Percentiles rank a stretch among this genome's conserved stretches.
Evolutionary conservation across 2,329 filamentous ascomycete genomes (phyloP).

Genomic region (Fusarium virguliforme): DNA sequence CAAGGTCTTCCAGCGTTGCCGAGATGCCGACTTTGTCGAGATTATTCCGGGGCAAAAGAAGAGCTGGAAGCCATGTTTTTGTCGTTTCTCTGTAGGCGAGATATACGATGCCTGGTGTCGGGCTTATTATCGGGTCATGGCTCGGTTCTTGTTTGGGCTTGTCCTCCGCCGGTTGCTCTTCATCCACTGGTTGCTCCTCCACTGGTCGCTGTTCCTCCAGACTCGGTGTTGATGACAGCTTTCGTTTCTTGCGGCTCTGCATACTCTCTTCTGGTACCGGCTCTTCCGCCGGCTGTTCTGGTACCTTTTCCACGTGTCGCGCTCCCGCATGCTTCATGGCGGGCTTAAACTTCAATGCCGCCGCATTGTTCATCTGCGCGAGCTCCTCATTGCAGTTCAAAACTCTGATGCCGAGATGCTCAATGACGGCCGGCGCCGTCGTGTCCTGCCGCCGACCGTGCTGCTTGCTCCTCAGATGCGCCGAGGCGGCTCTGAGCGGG

Average conservation of each 20-base stretch:
- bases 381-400: conserved; percentile 18
- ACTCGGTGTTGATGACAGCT: neutral
- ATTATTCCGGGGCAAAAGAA: conserved; percentile 12
- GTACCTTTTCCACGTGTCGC: neutral
- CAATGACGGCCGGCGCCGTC: conserved; percentile 10
- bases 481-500: conserved; percentile 13
- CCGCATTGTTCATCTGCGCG: conserved; percentile 16
- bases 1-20: conserved; percentile 13
- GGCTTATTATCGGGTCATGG: conserved; percentile 8
- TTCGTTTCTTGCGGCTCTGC: neutral
- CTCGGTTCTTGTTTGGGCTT: conserved; percentile 7
- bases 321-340: neutral
- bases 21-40: conserved; percentile 6
- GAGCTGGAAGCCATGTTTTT: conserved; percentile 19
- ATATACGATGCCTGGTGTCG: conserved; percentile 13
- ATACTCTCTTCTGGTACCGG: neutral
- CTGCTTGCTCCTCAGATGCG: conserved; percentile 15
- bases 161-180: neutral
- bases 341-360: neutral
- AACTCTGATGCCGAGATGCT: conserved; percentile 20
- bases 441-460: conserved; percentile 13
- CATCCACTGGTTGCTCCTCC: neutral
- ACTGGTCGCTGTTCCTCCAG: neutral
- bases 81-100: conserved; percentile 20
- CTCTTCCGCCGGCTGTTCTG: neutral